A percentile compares a stretch with the other conserved stretches of the same genome.
Evolutionary conservation across 1,284 basidiomycete species (phyloP).

Genomic region (Meira nashicola): DNA sequence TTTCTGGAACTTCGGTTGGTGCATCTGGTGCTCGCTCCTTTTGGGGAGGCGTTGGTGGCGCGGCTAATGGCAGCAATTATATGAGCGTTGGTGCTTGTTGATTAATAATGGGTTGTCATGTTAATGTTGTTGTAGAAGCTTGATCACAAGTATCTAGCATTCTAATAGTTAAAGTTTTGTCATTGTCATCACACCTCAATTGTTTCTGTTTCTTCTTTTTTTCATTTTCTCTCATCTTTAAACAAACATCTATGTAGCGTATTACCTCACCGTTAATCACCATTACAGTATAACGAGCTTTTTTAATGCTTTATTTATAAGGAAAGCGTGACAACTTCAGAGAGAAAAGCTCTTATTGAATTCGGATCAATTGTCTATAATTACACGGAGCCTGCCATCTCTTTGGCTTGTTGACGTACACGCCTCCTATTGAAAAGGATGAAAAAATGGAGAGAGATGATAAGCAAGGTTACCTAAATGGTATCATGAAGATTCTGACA

Average conservation of each 20-base stretch:
- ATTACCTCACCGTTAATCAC: too few relatives aligned
- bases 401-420: constrained; percentile 31
- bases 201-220: neutral
- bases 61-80: constrained; percentile 19
- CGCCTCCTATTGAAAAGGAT: too few relatives aligned
- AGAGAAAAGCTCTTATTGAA: neutral
- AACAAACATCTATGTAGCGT: too few relatives aligned
- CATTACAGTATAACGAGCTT: too few relatives aligned
- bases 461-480: too few relatives aligned
- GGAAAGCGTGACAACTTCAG: neutral
- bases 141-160: neutral
- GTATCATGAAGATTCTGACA: neutral
- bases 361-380: neutral
- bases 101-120: neutral
- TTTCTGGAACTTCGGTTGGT: constrained; percentile 11
- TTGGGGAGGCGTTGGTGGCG: constrained; percentile 32
- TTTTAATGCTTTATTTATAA: neutral
- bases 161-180: neutral
- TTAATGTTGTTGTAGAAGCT: neutral
- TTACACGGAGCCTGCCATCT: constrained; percentile 22
- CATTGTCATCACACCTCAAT: too few relatives aligned
- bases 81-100: constrained; percentile 14
- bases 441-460: neutral
- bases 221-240: neutral
- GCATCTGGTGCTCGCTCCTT: constrained; percentile 15